phyloP scores from a whole-genome alignment of 352 stramenopile species.

The Blastocystis sp. region DNA sequence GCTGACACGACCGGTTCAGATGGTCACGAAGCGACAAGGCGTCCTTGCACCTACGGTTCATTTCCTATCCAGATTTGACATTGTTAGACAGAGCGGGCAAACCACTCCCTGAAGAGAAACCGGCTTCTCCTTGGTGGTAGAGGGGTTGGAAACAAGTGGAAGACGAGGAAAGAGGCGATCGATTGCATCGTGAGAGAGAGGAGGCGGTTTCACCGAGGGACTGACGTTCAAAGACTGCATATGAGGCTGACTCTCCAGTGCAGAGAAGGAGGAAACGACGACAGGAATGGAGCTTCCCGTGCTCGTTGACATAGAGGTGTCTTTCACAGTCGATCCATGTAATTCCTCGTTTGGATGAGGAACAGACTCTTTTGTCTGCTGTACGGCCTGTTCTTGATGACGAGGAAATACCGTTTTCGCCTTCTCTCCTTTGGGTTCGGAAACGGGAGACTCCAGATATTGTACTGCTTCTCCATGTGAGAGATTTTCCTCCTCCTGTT shows the following conservation, averaged over 20 bases:
- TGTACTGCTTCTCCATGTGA: too few species aligned
- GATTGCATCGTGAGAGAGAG: constrained; percentile 1
- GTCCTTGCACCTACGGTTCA: background rate
- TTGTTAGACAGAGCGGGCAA: background rate
- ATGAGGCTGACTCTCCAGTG: background rate
- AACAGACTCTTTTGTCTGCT: too few species aligned
- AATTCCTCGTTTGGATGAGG: too few species aligned
- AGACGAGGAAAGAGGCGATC: background rate
- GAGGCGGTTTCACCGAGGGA: constrained; percentile 4
- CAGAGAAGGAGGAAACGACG: background rate
- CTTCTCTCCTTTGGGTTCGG: too few species aligned
- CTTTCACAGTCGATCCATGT: too few species aligned
- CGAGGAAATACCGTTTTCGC: too few species aligned
- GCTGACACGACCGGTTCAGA: background rate
- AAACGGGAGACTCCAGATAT: too few species aligned
- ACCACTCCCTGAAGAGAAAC: background rate
- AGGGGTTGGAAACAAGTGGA: background rate
- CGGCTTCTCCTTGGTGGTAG: background rate
- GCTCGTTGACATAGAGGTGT: background rate
- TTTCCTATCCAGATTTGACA: background rate
- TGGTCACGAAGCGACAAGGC: background rate
- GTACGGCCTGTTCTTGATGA: too few species aligned
- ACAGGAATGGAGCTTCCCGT: background rate
- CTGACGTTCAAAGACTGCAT: background rate
- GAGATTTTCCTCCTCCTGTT: background rate